Evolutionary conservation across 2,329 filamentous ascomycete species (phyloP), one percentile per base, ranked within the genome.

Genomic region (Phyllosticta citribraziliensis): DNA sequence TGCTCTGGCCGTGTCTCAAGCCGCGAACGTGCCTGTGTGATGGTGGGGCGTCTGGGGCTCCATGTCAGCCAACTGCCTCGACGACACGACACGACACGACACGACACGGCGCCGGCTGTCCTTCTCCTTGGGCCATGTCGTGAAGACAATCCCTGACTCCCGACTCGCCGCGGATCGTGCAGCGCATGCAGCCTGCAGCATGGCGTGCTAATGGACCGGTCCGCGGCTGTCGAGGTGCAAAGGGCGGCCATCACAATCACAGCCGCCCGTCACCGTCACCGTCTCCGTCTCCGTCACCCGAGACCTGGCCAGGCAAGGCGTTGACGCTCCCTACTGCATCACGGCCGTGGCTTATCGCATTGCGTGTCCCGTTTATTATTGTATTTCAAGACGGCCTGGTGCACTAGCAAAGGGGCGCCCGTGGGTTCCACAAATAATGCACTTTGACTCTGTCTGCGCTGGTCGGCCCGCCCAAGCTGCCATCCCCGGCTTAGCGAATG

Each of bases 401-500:
- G 22, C 40, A n/a, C 40, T 47, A 47, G 40, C 40, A 59, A n/a
- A 47, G 40, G 40, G 40, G 40, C 40, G 50, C 56, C n/a, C 35
- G 33, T 51, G 6, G 22, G 57, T 60, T 53, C 57, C 57, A 60
- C 57, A 60, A 60, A 59, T 40, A 55, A 59, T 59, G 57, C 57
- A 55, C 33, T 59, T 52, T 60, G 57, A 60, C 57, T 60, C 57
- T 47, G 57, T 52, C 33, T 52, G 57, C 57, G 52, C 52, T 60
- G 52, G 52, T 54, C 58, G 58, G 53, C 58, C 58, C 58, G 58
- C 58, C 14, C 58, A 47, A 60, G 35, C 55, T 60, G 58, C 58
- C 58, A 53, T 40, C 19, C 25, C 52, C 53, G 58, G 58, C 33
- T 52, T 60, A 60, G 58, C 58, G 58, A 52, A 22, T 22, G 22